Base-by-base conservation (phyloP, 164 flowering plant species). In the Magnolia officinalis region DNA sequence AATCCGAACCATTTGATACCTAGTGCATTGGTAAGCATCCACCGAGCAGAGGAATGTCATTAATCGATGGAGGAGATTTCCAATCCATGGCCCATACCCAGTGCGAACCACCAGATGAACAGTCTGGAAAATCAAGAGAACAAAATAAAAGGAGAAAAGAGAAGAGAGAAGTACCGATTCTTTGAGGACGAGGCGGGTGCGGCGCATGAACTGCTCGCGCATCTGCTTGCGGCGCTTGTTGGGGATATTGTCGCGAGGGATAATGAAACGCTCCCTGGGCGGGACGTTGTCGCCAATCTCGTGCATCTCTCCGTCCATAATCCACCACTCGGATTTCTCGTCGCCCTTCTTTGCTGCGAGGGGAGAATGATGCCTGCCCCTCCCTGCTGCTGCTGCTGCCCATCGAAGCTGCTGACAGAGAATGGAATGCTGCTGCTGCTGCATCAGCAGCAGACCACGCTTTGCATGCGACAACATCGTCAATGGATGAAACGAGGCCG, bases 261-360 rank as follows among this genome's bases (percentile, higher is more conserved):
- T 90, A 21, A 89, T 91, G 63, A 95, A 95, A 9, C 99, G 83
- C 80, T 93, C 99, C 16, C 98, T 84, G 2, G 82, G 91, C 16
- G 99, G 97, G 26, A 96, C 93, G 77, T 94, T 86, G 4, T 96
- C 99, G 0, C 98, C 99, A 64, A 96, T 90, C 82, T 96, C 99
- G 83, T 96, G 99, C 93, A 94, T 96, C 78, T 96, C 99, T 2
- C 97, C 99, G 83, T 94, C 98, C 50, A 94, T 83, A 2, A 81
- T 80, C 98, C 99, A 96, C 99, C 99, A 96, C 82, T 96, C 99
- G 68, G 96, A 87, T 82, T 90, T 94, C 18, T 86, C 93, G 21
- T 89, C 92, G 13, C 77, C 19, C 74, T 87, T 89, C 77, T 78
- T 88, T 81, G 75, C 45, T 13, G 82, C 29, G 61, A 55, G 18